phyloP scores from a whole-genome alignment of 2,329 filamentous ascomycete genomes.

The Fusarium neocosmosporiellum region DNA sequence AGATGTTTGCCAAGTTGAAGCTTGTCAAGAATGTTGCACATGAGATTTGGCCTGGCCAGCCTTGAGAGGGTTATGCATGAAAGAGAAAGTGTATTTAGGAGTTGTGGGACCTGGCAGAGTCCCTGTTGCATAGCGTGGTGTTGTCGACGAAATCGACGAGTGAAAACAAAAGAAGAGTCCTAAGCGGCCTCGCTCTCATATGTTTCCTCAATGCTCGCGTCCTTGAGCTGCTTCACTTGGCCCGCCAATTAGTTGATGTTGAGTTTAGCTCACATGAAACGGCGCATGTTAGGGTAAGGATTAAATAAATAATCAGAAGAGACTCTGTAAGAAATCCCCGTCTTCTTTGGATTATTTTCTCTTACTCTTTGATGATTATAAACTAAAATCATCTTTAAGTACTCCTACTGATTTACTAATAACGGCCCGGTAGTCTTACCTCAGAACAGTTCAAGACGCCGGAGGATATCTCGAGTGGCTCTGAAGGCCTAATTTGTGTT shows the following conservation, averaged over 20 bases:
- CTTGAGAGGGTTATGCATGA: background rate
- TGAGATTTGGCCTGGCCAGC: conserved; percentile 66
- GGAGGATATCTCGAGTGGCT: too few relatives aligned
- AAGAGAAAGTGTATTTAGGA: conserved; percentile 9
- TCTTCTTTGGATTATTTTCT: background rate
- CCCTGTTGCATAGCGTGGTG: conserved; percentile 29
- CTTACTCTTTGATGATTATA: background rate
- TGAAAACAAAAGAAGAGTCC: background rate
- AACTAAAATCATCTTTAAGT: background rate
- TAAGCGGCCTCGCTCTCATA: background rate
- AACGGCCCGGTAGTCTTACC: background rate
- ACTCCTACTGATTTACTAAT: background rate
- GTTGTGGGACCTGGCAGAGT: background rate
- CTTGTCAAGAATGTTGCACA: conserved; percentile 75
- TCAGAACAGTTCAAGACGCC: too few relatives aligned
- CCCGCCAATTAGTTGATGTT: background rate
- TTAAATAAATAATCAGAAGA: background rate
- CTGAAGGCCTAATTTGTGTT: too few relatives aligned
- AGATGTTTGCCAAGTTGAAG: conserved; percentile 77
- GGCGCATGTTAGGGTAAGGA: background rate
- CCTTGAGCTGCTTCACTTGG: background rate
- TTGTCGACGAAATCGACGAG: conserved; percentile 5
- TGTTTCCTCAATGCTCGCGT: background rate
- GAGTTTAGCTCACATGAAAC: background rate
- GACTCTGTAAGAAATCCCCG: background rate